Conservation (phyloP, 192 early-diverging fungal species). For the Endogone sp. region DNA sequence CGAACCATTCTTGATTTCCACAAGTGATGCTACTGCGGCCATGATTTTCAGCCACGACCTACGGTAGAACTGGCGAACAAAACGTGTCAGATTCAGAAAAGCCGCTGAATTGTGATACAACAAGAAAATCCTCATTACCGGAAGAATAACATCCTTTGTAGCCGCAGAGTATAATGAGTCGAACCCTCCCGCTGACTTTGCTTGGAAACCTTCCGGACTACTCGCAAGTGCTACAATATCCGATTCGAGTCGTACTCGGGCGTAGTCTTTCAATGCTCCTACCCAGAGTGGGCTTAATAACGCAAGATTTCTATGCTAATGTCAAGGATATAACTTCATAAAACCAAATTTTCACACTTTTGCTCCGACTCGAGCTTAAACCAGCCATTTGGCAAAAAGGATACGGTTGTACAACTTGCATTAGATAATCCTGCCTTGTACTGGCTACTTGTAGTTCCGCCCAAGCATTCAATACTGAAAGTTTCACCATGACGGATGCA, state of each 20-base stretch:
- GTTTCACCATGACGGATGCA: constrained; percentile 71
- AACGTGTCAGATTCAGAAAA: constrained; percentile 3
- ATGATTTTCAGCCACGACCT: constrained; percentile 54
- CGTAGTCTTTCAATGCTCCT: constrained; percentile 55
- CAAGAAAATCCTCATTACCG: constrained; percentile 35
- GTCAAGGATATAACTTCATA: neutral
- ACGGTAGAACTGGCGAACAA: constrained; percentile 43
- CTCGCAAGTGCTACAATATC: constrained; percentile 39
- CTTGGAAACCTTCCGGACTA: constrained; percentile 28
- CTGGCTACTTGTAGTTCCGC: constrained; percentile 71
- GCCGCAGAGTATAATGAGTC: constrained; percentile 60
- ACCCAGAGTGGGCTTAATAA: constrained; percentile 58
- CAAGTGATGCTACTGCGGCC: constrained; percentile 49
- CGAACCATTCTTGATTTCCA: constrained; percentile 35
- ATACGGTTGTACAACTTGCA: constrained; percentile 57
- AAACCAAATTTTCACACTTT: neutral
- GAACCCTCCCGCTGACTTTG: constrained; percentile 13
- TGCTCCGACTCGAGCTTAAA: neutral
- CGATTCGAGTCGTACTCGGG: constrained; percentile 58
- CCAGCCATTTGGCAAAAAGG: neutral
- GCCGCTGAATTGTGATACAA: neutral
- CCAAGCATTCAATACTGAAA: constrained; percentile 78
- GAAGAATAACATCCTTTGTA: constrained; percentile 62
- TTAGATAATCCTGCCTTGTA: constrained; percentile 55
- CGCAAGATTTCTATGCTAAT: neutral